Conservation (phyloP, 495 filamentous ascomycete species). For the Lophiostoma macrostomum region DNA sequence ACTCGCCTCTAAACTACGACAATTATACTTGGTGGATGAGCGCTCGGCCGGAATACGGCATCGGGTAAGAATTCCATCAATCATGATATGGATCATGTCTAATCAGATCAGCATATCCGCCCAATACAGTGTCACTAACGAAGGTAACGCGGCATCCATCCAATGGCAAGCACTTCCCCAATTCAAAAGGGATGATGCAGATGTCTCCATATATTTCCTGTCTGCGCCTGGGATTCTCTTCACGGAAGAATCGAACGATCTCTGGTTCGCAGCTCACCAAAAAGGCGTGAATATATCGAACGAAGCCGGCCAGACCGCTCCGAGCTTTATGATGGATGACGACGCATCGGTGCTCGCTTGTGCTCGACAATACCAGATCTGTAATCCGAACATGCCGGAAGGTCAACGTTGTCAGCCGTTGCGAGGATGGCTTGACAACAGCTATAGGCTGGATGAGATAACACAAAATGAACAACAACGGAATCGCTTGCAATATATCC, state of each 20-base stretch:
- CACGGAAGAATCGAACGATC: slow-evolving; percentile 4
- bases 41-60: neutral
- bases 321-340: slow-evolving; percentile 5
- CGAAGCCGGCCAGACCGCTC: neutral
- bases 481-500: neutral
- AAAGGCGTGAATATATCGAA: neutral
- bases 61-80: slow-evolving; percentile 1
- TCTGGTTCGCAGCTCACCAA: slow-evolving; percentile 7
- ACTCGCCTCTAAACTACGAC: neutral
- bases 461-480: neutral
- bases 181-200: slow-evolving; percentile 6
- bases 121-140: neutral
- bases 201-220: slow-evolving; percentile 6
- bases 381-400: slow-evolving; percentile 12
- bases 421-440: slow-evolving; percentile 2
- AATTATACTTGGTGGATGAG: neutral
- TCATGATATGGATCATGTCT: neutral
- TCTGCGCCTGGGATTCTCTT: slow-evolving; percentile 9
- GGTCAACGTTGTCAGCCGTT: slow-evolving; percentile 11
- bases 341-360: slow-evolving; percentile 5
- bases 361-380: slow-evolving; percentile 15
- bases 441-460: neutral
- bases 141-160: neutral
- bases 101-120: neutral
- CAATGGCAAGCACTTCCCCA: slow-evolving; percentile 6